Evolutionary conservation across 2,329 filamentous ascomycete genomes (phyloP).

Genomic region (Hortaea sp.): DNA sequence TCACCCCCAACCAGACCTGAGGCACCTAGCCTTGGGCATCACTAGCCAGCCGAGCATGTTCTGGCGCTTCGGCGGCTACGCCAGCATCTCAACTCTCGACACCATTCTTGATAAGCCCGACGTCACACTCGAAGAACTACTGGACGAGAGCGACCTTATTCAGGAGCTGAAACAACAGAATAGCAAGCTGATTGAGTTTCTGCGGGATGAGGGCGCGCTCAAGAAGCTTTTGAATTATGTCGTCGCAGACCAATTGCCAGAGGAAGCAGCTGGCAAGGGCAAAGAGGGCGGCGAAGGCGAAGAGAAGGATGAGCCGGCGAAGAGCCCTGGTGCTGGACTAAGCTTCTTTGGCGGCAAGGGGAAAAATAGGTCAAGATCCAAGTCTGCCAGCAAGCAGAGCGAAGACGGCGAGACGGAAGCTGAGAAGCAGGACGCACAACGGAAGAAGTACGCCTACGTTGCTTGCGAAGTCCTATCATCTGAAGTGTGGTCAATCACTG

Average conservation of each 20-base stretch:
- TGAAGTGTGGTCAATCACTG: conserved; percentile 93
- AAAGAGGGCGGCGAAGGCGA: conserved; percentile 13
- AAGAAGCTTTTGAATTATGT: conserved; percentile 85
- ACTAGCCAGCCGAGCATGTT: conserved; percentile 63
- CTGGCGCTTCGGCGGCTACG: conserved; percentile 98
- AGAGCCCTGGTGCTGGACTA: conserved; percentile 27
- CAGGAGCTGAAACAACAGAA: conserved; percentile 98
- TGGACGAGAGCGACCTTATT: conserved; percentile 92
- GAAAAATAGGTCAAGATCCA: conserved; percentile 32
- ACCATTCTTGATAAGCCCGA: conserved; percentile 91
- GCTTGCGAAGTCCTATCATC: conserved; percentile 89
- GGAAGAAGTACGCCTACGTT: conserved; percentile 87
- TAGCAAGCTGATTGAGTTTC: conserved; percentile 90
- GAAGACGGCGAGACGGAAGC: conserved; percentile 36
- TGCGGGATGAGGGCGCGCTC: conserved; percentile 78
- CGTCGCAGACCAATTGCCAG: conserved; percentile 59
- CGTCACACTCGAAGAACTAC: conserved; percentile 87
- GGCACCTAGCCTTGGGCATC: neutral
- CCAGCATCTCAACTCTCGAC: conserved; percentile 93
- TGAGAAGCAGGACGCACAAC: conserved; percentile 79
- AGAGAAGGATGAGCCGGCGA: conserved; percentile 43
- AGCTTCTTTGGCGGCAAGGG: conserved; percentile 37
- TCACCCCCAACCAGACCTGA: neutral
- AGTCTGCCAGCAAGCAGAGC: conserved; percentile 30
- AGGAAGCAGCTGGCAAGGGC: conserved; percentile 32